Conservation (phyloP, 2,329 filamentous ascomycete species). For the Achaetomium macrosporum region DNA sequence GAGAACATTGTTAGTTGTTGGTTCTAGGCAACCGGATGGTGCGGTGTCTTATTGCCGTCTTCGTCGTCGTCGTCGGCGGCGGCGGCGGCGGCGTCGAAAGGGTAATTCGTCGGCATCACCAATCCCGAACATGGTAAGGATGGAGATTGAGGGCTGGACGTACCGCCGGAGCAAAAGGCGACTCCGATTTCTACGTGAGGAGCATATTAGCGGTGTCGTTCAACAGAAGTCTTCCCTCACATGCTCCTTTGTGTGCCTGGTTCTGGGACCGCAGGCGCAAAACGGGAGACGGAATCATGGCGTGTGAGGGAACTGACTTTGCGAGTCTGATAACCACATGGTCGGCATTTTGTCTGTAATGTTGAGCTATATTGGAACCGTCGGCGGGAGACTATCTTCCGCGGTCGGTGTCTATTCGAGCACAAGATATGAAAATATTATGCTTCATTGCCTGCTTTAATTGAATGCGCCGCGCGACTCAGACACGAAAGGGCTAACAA, state of each 20-base stretch:
- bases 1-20: slow-evolving; percentile 22
- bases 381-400: background rate
- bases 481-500: slow-evolving; percentile 3
- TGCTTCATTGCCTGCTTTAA: background rate
- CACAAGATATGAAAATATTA: background rate
- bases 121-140: no score
- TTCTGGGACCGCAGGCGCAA: background rate
- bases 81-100: no score
- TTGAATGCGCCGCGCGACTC: slow-evolving; percentile 5
- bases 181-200: slow-evolving; percentile 77
- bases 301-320: slow-evolving; percentile 56
- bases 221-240: no score
- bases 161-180: slow-evolving; percentile 96
- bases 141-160: slow-evolving; percentile 36
- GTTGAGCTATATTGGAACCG: background rate
- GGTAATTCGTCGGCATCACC: no score
- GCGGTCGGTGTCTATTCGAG: background rate
- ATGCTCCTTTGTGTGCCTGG: slow-evolving; percentile 14
- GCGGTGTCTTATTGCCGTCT: background rate
- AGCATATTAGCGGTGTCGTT: slow-evolving; percentile 25
- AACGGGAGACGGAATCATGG: background rate
- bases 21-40: background rate
- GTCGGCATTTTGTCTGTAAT: slow-evolving; percentile 58
- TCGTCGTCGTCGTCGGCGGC: no score
- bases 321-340: slow-evolving; percentile 94